phyloP scores from a whole-genome alignment of 768 basidiomycete genomes.

The Boletus barrowsii region DNA sequence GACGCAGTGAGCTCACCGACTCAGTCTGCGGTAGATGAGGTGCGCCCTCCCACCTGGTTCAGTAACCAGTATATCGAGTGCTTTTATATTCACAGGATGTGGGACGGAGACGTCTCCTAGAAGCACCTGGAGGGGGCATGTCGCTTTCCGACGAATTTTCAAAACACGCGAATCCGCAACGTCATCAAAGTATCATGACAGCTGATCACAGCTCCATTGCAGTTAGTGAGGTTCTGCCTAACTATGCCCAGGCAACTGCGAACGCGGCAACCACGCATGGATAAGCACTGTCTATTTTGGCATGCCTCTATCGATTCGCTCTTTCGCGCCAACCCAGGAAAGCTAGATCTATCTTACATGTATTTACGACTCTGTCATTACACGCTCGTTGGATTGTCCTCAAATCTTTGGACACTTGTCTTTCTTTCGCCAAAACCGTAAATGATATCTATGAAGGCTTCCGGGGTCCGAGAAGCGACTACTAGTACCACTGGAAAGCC shows the following conservation, averaged over 20 bases:
- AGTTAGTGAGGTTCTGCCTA: slow-evolving; percentile 19
- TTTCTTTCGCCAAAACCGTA: no score
- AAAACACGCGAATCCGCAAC: slow-evolving; percentile 8
- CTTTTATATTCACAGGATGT: neutral
- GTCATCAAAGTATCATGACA: neutral
- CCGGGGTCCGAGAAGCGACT: no score
- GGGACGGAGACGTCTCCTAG: slow-evolving; percentile 23
- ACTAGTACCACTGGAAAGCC: no score
- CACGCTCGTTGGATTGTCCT: neutral
- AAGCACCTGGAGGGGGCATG: slow-evolving; percentile 17
- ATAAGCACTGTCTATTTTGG: neutral
- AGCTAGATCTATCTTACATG: neutral
- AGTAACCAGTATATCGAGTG: neutral
- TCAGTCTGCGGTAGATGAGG: slow-evolving; percentile 16
- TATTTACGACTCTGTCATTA: neutral
- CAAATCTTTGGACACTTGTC: neutral
- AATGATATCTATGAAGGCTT: no score
- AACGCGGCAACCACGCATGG: neutral
- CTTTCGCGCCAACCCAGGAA: no score
- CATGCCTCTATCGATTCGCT: no score
- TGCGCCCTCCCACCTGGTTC: neutral
- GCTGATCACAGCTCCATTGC: slow-evolving; percentile 13
- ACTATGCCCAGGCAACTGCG: slow-evolving; percentile 21
- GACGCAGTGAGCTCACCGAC: slow-evolving; percentile 2
- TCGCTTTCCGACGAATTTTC: slow-evolving; percentile 13